Evolutionary conservation across 1,139 yeast genomes (phyloP), one percentile per base, ranked within the genome.

Genomic region (Yarrowia galli): DNA sequence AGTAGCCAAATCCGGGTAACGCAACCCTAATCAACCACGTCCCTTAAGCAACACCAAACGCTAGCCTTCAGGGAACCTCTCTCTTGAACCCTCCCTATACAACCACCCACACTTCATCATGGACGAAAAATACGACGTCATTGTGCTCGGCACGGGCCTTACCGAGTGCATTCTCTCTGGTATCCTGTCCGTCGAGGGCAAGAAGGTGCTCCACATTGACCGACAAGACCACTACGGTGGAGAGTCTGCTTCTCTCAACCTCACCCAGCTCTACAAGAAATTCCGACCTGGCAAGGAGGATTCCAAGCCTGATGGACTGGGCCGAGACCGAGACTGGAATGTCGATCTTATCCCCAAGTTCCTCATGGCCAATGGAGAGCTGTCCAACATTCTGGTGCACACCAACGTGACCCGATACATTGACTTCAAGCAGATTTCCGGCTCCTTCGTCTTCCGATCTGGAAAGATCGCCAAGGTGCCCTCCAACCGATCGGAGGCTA

Each of bases 81-180:
- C 28, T 43, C 28, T 35, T 15, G 23, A 58, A 40, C 63, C 48
- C 64, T 58, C 40, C 48, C 42, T 56, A 40, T 36, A 53, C 43
- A 22, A 53, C 43, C 36, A 36, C 43, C 28, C 43, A 20, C 49
- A 43, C 23, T 18, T 25, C 49, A 58, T 67, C 61, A 92, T 96
- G 97, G 98, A 95, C 80, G 98, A 93, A 81, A 88, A 91, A 74
- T 95, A 93, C 86, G 99, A 95, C 81, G 95, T 91, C 71, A 91
- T 91, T 73, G 96, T 91, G 51, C 79, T 89, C 65, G 93, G 92
- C 78, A 80, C 95, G 54, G 99, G 99, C 20, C 85, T 96, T 72
- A 95, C 98, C 69, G 99, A 95, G 79, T 95, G 99, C 82, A 89
- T 96, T 71, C 85, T 95, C 67, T 92, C 98, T 1, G 99, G 99